Evolutionary conservation across 805 yeast genomes (phyloP), one percentile per base, ranked within the genome.

Genomic region (Debaryomyces hansenii): DNA sequence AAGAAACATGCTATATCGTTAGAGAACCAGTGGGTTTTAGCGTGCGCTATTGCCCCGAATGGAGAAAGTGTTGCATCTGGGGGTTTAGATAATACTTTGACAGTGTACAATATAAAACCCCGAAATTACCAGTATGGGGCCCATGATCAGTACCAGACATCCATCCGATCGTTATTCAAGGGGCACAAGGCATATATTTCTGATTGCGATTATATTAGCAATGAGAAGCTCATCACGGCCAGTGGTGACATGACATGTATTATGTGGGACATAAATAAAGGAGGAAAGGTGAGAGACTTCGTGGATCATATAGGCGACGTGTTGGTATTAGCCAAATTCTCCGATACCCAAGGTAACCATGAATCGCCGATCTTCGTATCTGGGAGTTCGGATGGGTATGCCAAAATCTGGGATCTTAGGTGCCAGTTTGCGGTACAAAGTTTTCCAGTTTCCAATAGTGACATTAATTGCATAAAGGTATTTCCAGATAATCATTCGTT

Each of bases 121-220:
- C 14, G 11, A 18, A 44, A 28, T 46, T 51, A 57, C 45, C 34
- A 28, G 56, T 57, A 8, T 39, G 45, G 20, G 46, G 55, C 44
- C 10, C 20, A 35, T 7, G 38, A 18, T 4, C 29, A 20, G 14
- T 40, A 53, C 35, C 59, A 62, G 50, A 39, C 15, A 11, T 47
- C 68, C 48, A 70, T 80, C 6, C 71, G 76, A 28, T 70, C 83
- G 4, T 73, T 82, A 2, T 78, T 87, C 60, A 84, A 86, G 59
- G 94, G 94, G 1, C 97, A 91, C 64, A 75, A 81, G 6, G 92
- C 94, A 39, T 91, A 90, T 60, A 79, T 91, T 4, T 82, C 92
- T 0, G 89, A 83, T 53, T 74, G 87, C 50, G 83, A 80, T 40
- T 91, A 90, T 58, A 46, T 85, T n/a, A 70, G 72, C 45, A 78